A percentile compares a stretch with the other conserved stretches of the same genome.
Conservation (phyloP, 2,329 filamentous ascomycete genomes). For the Calonectria hongkongensis region DNA sequence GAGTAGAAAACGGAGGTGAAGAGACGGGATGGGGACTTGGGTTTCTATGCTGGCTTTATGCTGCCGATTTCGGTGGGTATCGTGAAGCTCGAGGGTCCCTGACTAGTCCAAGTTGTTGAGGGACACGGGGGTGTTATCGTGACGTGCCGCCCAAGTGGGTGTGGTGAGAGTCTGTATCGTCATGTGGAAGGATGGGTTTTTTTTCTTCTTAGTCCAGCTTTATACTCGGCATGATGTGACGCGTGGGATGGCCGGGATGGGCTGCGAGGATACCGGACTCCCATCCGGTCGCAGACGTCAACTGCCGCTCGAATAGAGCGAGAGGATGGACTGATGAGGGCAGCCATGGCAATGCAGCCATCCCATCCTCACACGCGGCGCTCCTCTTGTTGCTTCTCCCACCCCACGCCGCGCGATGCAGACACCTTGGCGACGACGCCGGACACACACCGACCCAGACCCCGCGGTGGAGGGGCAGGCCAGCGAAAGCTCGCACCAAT, state of each 20-base stretch:
- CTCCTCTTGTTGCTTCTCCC: slow-evolving; percentile 20
- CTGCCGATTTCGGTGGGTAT: slow-evolving; percentile 39
- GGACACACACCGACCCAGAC: slow-evolving; percentile 37
- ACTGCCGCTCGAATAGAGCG: slow-evolving; percentile 49
- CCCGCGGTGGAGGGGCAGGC: slow-evolving; percentile 39
- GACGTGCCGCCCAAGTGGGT: slow-evolving; percentile 37
- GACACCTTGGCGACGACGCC: slow-evolving; percentile 25
- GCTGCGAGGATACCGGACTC: slow-evolving; percentile 31
- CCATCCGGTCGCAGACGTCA: slow-evolving; percentile 41
- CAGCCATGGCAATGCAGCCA: slow-evolving; percentile 32
- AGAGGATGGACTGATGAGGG: slow-evolving; percentile 43
- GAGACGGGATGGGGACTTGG: slow-evolving; percentile 25
- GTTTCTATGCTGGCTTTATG: slow-evolving; percentile 34
- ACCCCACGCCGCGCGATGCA: slow-evolving; percentile 35
- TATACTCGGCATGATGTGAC: slow-evolving; percentile 21
- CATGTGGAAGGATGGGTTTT: slow-evolving; percentile 31
- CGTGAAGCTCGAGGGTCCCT: slow-evolving; percentile 39
- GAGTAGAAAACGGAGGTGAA: slow-evolving; percentile 9
- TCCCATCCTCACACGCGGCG: slow-evolving; percentile 41
- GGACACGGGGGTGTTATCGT: slow-evolving; percentile 37
- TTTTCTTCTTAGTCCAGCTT: slow-evolving; percentile 26
- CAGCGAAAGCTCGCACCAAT: slow-evolving; percentile 36
- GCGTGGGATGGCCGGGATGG: slow-evolving; percentile 18
- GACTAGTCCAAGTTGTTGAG: slow-evolving; percentile 42
- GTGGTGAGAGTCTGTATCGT: slow-evolving; percentile 36